Evolutionary conservation across 176 grass and related monocot species (phyloP), one percentile per base, ranked within the genome.

Genomic region (Oryza nivara): DNA sequence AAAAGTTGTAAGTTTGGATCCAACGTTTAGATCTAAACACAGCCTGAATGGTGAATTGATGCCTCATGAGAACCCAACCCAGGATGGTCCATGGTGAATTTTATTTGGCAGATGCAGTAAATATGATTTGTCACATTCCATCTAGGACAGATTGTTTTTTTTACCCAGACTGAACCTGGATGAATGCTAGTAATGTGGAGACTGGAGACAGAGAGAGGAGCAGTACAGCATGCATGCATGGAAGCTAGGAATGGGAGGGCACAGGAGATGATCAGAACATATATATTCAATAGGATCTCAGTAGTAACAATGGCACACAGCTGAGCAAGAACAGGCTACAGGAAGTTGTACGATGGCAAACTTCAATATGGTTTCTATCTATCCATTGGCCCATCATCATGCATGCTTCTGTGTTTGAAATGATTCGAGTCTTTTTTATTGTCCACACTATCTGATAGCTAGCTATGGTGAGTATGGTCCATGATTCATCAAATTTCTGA

Each of bases 301-400:
- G 47, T 52, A 38, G 5, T 14, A 45, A 68, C 22, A 10, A 35
- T 1, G 9, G 3, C 64, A 41, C 1, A 58, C 46, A 44, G 14
- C 15, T 56, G 64, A 84, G 44, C 7, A 75, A 67, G 30, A 84
- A 84, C 28, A 75, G 44, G 60, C 60, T 52, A 52, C 71, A 68
- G 20, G 30, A 52, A 61, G 56, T 61, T 61, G 30, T 22, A 28
- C 49, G 44, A 52, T 63, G 23, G 82, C 46, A 40, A 26, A 26
- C 48, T 69, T 48, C 46, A 19, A 40, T 40, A 68, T 58, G n/a
- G 65, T 34, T 77, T 40, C 54, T 22, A 41, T 58, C 6, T 60
- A 41, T 44, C 47, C 68, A 67, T 58, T 8, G 7, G 3, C 22
- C 73, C 47, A 40, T 40, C 30, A 84, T 76, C 64, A 13, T 20